Conservation (phyloP, 345 rosid genomes). For the Moricandia moricandioides region DNA sequence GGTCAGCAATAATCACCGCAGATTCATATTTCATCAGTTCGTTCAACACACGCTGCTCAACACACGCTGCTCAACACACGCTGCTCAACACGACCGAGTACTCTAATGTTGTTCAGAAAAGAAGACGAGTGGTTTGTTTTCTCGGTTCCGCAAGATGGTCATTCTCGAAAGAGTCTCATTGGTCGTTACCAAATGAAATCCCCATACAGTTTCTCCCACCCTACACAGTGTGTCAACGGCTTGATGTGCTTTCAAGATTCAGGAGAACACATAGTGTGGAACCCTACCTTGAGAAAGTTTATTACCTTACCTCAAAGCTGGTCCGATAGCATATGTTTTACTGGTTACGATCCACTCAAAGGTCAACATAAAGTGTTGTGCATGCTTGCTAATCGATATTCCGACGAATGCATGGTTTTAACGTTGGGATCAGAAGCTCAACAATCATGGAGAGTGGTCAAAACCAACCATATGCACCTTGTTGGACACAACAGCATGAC, state of each 20-base stretch:
- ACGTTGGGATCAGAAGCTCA: slow-evolving; percentile 5
- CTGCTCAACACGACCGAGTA: background rate
- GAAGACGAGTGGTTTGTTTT: background rate
- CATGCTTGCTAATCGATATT: background rate
- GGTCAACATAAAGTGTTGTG: background rate
- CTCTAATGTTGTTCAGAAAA: background rate
- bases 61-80: background rate
- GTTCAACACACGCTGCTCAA: background rate
- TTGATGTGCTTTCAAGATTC: background rate
- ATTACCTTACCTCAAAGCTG: background rate
- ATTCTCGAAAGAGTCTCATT: background rate
- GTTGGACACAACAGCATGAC: background rate
- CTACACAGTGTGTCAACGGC: background rate
- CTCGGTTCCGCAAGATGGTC: background rate
- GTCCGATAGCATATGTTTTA: background rate
- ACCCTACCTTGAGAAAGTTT: background rate
- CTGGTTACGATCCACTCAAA: background rate
- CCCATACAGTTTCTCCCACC: background rate
- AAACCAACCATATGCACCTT: background rate
- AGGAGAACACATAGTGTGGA: background rate
- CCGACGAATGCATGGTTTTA: background rate
- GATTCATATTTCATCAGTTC: background rate
- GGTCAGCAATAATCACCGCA: background rate
- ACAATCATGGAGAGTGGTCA: background rate
- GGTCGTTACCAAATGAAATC: background rate